Evolutionary conservation across 2,329 filamentous ascomycete genomes (phyloP), one percentile per base, ranked within the genome.

Genomic region (Simplicillium sp.): DNA sequence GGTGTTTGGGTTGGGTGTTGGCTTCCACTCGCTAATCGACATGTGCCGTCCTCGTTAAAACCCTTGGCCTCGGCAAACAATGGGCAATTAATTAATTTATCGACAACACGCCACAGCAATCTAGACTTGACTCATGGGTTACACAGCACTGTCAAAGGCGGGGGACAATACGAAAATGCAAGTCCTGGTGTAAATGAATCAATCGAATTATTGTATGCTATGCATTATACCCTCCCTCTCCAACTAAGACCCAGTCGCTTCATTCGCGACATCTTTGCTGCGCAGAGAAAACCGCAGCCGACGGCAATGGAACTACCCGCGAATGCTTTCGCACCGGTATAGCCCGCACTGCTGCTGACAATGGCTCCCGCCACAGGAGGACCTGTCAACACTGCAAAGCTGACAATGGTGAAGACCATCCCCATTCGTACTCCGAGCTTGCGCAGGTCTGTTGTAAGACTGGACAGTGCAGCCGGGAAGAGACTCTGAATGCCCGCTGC

Each of bases 401-500:
- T 73, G 44, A 68, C 67, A 38, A 75, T 67, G 0, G 69, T 74
- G 36, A 79, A 77, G 1, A 68, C 61, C 74, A 79, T 77, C 36
- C 75, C 75, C 54, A 78, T 73, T 8, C 74, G 58, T 3, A 70
- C 67, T 1, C 74, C 75, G 14, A 69, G 61, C 54, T 71, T 74
- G 7, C 61, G 52, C 44, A 70, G 56, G 50, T 78, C 73, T 5
- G 61, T 62, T 2, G 71, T 75, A 43, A 79, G 58, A 34, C 70
- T 72, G 38, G 69, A 72, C 34, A 83, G 51, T 0, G 71, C 51
- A 0, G 77, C 77, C 0, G 80, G 80, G 52, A 84, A 82, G 7
- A 86, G 54, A 2, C 70, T 71, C 61, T 84, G 80, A 33, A 84
- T 72, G 0, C 67, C 75, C 1, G 77, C 79, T 0, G 70, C 75